phyloP scores from a whole-genome alignment of 1,284 basidiomycete species.

The Ceratorhiza oryzae-sativae region DNA sequence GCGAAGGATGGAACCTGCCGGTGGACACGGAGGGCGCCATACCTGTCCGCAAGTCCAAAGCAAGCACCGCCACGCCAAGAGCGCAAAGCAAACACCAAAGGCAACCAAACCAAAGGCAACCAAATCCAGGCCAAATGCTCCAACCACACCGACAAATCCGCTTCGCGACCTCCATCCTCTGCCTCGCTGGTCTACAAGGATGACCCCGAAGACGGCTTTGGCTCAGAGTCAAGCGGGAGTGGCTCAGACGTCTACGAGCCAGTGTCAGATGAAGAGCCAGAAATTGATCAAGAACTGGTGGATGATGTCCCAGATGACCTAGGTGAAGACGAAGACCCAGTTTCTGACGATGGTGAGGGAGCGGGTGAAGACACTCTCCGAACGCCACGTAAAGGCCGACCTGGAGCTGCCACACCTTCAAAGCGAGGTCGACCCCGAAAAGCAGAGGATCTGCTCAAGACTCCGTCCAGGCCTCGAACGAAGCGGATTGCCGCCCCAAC shows the following conservation, averaged over 20 bases:
- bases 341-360: conserved; percentile 1
- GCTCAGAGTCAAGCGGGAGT: conserved; percentile 6
- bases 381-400: conserved; percentile 15
- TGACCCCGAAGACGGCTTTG: conserved; percentile 15
- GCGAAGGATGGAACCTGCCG: conserved; percentile 25
- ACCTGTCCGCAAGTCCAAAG: background rate
- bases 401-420: conserved; percentile 11
- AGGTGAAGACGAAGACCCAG: conserved; percentile 20
- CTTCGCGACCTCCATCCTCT: conserved; percentile 1
- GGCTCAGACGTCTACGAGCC: conserved; percentile 16
- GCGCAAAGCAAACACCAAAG: conserved; percentile 23
- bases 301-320: background rate
- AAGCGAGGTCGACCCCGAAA: conserved; percentile 19
- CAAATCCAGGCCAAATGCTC: conserved; percentile 3
- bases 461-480: conserved; percentile 32
- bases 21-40: conserved; percentile 2
- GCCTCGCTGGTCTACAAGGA: conserved; percentile 5
- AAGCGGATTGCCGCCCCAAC: conserved; percentile 58
- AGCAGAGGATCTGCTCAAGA: conserved; percentile 19
- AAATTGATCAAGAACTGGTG: background rate
- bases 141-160: conserved; percentile 34
- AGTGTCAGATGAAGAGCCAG: conserved; percentile 16
- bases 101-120: conserved; percentile 3
- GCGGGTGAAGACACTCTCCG: conserved; percentile 7
- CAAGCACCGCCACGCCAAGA: conserved; percentile 16